Percentiles rank a stretch among this genome's conserved stretches.
These are phyloP conservation scores for Lentinula novae-zelandiae DNA, from an alignment of 1,284 basidiomycete species.

Conservation along the genomic window DNA sequence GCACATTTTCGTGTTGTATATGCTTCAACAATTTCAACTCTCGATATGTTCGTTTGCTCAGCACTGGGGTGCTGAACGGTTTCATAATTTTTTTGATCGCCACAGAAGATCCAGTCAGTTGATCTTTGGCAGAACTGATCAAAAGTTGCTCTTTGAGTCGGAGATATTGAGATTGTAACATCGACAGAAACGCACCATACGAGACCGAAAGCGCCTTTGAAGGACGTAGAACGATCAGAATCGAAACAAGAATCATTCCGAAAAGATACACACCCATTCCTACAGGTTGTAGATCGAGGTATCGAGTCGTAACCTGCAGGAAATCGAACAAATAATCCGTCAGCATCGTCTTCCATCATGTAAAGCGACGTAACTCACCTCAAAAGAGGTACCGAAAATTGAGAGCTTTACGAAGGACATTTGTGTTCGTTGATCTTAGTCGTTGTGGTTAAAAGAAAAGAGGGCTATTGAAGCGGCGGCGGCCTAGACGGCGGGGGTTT, in stretches of 20 bases:
- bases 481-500: background rate
- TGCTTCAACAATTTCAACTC: slow-evolving; percentile 99
- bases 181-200: slow-evolving; percentile 68
- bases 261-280: slow-evolving; percentile 81
- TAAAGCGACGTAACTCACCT: slow-evolving; percentile 44
- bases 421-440: slow-evolving; percentile 10
- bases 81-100: slow-evolving; percentile 99
- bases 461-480: background rate
- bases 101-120: slow-evolving; percentile 90
- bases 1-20: slow-evolving; percentile 96
- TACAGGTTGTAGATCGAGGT: slow-evolving; percentile 99
- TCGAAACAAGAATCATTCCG: slow-evolving; percentile 15
- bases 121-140: slow-evolving; percentile 93
- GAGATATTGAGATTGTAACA: background rate
- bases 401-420: slow-evolving; percentile 97
- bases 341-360: slow-evolving; percentile 7
- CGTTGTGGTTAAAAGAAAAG: slow-evolving; percentile 16
- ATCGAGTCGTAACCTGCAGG: slow-evolving; percentile 88
- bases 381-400: slow-evolving; percentile 96
- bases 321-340: slow-evolving; percentile 22
- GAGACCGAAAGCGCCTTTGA: slow-evolving; percentile 86
- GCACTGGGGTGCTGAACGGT: slow-evolving; percentile 96
- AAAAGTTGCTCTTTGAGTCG: background rate
- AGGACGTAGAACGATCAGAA: background rate
- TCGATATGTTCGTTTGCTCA: slow-evolving; percentile 96